Evolutionary conservation across 2,329 filamentous ascomycete species (phyloP), one percentile per base, ranked within the genome.

Genomic region (Talaromyces sp.): DNA sequence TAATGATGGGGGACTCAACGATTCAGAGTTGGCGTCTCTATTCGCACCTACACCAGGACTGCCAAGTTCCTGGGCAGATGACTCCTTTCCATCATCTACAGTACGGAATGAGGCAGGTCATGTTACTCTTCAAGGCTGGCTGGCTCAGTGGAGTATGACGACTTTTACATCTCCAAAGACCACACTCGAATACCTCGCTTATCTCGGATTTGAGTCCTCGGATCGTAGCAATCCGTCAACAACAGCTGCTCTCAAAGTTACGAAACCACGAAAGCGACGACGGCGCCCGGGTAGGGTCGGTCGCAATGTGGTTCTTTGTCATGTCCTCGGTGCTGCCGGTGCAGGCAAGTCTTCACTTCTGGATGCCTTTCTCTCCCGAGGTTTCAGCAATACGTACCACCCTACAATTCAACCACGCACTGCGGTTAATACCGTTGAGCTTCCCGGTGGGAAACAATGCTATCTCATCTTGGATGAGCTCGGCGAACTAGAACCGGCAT

Each of bases 121-220:
- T 75, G 93, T 99, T 67, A 99, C 95, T 1, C 83, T 99, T 3
- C 95, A 99, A 77, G 95, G 95, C 1, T 99, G 95, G 95, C 86
- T 99, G 43, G 95, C 95, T 3, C 95, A 99, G 73, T 99, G 95
- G 95, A 97, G 93, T 75, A 99, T 99, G 95, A 99, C 95, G 0
- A 99, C 95, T 0, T 99, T 98, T 72, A 88, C 96, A 66, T 93
- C 96, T 64, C 94, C 95, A 13, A 96, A 95, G 75, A 97, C 92
- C 0, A 98, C 95, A 0, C 84, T 99, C 3, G 93, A 96, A 71
- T 99, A 99, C 75, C 87, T 99, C 2, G 95, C 95, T 3, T 97
- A 97, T 74, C 88, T 99, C 2, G 95, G 95, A 1, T 99, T 97
- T 72, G 95, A 98, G 74, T 89, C 91, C 2, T 82, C 87, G 1